Percentiles rank a stretch among this genome's conserved stretches.
These are phyloP conservation scores for Penicillium verhagenii DNA, from an alignment of 495 filamentous ascomycete genomes.

Conservation along the genomic window DNA sequence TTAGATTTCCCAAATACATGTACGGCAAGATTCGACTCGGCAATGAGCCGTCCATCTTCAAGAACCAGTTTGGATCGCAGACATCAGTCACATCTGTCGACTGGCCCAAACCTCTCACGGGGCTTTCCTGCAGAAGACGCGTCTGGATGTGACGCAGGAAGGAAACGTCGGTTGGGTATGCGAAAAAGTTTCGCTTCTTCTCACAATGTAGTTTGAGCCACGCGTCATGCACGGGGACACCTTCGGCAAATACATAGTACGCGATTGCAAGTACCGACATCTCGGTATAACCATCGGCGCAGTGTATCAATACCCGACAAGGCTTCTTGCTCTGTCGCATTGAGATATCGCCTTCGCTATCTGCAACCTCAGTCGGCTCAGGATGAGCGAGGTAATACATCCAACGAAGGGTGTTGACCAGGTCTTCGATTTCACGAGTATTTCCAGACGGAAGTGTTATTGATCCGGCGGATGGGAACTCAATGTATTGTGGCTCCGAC, in stretches of 20 bases:
- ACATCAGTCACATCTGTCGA: slow-evolving; percentile 33
- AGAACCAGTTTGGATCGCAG: slow-evolving; percentile 82
- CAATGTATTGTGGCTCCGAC: slow-evolving; percentile 57
- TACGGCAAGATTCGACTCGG: slow-evolving; percentile 88
- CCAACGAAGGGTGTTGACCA: slow-evolving; percentile 85
- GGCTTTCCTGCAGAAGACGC: slow-evolving; percentile 62
- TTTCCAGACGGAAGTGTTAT: slow-evolving; percentile 80
- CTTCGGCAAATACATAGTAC: slow-evolving; percentile 88
- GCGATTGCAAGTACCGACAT: slow-evolving; percentile 82
- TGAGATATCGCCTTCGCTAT: slow-evolving; percentile 58
- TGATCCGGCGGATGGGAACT: slow-evolving; percentile 91
- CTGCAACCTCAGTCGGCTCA: slow-evolving; percentile 38
- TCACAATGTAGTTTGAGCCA: slow-evolving; percentile 83
- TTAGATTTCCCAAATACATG: slow-evolving; percentile 92
- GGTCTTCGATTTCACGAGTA: slow-evolving; percentile 73
- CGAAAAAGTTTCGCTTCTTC: slow-evolving; percentile 89
- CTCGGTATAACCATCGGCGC: slow-evolving; percentile 94
- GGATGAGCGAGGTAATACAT: slow-evolving; percentile 75
- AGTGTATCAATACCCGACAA: slow-evolving; percentile 82
- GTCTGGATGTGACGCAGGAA: slow-evolving; percentile 73
- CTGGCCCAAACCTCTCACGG: slow-evolving; percentile 25
- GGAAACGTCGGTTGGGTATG: slow-evolving; percentile 85
- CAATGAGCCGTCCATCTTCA: slow-evolving; percentile 82
- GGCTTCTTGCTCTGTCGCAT: slow-evolving; percentile 42
- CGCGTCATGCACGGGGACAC: slow-evolving; percentile 73